A percentile compares a stretch with the other conserved stretches of the same genome.
These are phyloP conservation scores for Podospora sp. DNA, from an alignment of 495 filamentous ascomycete genomes.

Conservation along the genomic window DNA sequence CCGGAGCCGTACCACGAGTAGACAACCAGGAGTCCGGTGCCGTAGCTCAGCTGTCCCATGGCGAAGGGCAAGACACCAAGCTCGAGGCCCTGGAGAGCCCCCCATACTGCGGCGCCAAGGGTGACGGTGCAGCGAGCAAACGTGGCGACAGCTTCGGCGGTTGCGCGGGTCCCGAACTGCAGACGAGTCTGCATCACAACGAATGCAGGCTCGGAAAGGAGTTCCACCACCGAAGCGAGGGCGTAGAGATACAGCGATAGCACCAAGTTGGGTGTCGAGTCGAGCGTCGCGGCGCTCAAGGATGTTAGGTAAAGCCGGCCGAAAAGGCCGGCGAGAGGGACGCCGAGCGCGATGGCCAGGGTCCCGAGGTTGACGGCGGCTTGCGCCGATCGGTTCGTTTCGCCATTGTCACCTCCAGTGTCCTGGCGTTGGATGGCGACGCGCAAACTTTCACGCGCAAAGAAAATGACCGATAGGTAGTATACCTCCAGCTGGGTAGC, in stretches of 20 bases:
- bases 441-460: constrained; percentile 84
- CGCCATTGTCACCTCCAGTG: background rate
- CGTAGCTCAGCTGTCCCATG: constrained; percentile 80
- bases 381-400: constrained; percentile 48
- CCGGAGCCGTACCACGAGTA: constrained; percentile 59
- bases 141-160: constrained; percentile 78
- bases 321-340: constrained; percentile 62
- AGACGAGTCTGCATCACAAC: constrained; percentile 78
- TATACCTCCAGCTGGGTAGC: constrained; percentile 90
- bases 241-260: constrained; percentile 68
- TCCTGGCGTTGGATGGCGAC: constrained; percentile 83
- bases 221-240: constrained; percentile 75
- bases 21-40: constrained; percentile 63
- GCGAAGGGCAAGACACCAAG: constrained; percentile 87
- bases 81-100: constrained; percentile 45
- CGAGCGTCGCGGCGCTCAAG: constrained; percentile 54
- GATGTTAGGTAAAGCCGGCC: constrained; percentile 66
- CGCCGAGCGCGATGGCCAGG: constrained; percentile 69
- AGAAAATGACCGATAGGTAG: constrained; percentile 84
- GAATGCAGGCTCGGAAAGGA: constrained; percentile 83
- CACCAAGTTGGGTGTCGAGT: constrained; percentile 61
- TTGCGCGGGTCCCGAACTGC: constrained; percentile 75
- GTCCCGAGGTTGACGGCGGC: constrained; percentile 87
- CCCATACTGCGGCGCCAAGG: constrained; percentile 65
- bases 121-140: constrained; percentile 73